Evolutionary conservation across 768 basidiomycete genomes (phyloP), one percentile per base, ranked within the genome.

Genomic region (Termitomyces titanicus): DNA sequence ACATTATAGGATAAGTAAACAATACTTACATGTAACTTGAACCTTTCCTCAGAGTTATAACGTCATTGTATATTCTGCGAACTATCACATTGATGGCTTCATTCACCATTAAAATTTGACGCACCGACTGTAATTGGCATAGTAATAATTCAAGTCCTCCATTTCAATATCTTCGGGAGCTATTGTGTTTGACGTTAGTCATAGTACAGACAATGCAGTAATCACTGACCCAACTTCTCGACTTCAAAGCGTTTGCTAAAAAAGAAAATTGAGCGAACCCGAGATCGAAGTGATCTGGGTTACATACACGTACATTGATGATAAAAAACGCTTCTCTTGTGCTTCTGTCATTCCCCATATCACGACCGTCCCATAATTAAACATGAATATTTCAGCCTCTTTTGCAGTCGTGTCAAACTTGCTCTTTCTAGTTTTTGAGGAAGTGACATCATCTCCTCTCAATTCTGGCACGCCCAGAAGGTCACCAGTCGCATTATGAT

Each of bases 331-430:
- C 68, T 83, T 89, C 74, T 98, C 95, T 65, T 97, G 92, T 5
- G 84, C 76, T 67, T 97, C 93, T 37, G 91, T 88, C 94, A 98
- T 97, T 24, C 95, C 95, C 95, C 95, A 98, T 49, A 96, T 91
- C 24, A 98, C 95, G 25, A 96, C 90, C 0, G 92, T 94, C 12
- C 95, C 95, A 66, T 96, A 97, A 59, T 88, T 83, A 70, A 97
- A 98, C 60, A 97, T 72, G 69, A 96, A 97, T 52, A 97, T 89
- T 70, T 97, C 95, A 9, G 90, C 89, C 60, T 88, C 86, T 31
- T 79, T 80, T 5, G 84, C 78, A 34, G 81, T 76, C 29, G 84
- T 78, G 62, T 86, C 72, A 64, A 88, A 89, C 69, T 85, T 87
- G 66, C 81, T 86, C 57, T 79, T 79, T 64, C 80, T 85, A 67